phyloP scores from a whole-genome alignment of 257 asterid genomes.

The Nicotiana benthamiana region DNA sequence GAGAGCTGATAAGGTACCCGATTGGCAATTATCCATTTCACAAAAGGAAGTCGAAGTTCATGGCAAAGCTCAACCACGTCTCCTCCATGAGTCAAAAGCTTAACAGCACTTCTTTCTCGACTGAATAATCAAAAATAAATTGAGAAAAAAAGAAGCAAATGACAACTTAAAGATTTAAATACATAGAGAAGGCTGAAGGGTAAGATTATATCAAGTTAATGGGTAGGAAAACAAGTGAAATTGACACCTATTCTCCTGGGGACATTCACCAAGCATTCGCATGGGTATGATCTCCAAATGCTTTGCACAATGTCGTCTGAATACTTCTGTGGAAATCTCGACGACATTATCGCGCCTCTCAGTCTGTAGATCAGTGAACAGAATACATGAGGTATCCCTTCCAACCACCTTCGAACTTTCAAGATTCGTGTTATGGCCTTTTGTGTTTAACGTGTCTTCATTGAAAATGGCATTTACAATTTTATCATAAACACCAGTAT shows the following conservation, averaged over 20 bases:
- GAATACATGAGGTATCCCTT: slow-evolving; percentile 48
- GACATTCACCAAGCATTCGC: slow-evolving; percentile 60
- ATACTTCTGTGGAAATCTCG: slow-evolving; percentile 55
- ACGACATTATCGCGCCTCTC: slow-evolving; percentile 53
- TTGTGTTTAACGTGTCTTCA: slow-evolving; percentile 46
- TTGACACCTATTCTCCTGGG: slow-evolving; percentile 48
- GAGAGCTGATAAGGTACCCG: slow-evolving; percentile 42
- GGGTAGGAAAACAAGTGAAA: neutral
- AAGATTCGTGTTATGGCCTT: slow-evolving; percentile 43
- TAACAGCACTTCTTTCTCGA: slow-evolving; percentile 53
- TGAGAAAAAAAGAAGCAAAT: slow-evolving; percentile 10
- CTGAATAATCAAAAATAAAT: slow-evolving; percentile 4
- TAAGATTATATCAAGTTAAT: neutral
- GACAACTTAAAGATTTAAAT: slow-evolving; percentile 9
- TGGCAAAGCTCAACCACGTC: slow-evolving; percentile 88
- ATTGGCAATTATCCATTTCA: slow-evolving; percentile 58
- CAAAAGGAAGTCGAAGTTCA: slow-evolving; percentile 85
- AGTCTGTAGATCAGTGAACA: slow-evolving; percentile 57
- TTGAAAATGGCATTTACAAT: slow-evolving; percentile 71
- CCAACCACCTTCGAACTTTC: slow-evolving; percentile 44
- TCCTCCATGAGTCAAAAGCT: slow-evolving; percentile 82
- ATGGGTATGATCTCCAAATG: slow-evolving; percentile 76
- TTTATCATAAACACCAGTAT: slow-evolving; percentile 61
- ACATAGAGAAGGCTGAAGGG: neutral
- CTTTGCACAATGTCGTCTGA: slow-evolving; percentile 79